These are phyloP conservation scores for Starmerella bombi DNA, from an alignment of 805 yeast genomes.

Conservation along the genomic window DNA sequence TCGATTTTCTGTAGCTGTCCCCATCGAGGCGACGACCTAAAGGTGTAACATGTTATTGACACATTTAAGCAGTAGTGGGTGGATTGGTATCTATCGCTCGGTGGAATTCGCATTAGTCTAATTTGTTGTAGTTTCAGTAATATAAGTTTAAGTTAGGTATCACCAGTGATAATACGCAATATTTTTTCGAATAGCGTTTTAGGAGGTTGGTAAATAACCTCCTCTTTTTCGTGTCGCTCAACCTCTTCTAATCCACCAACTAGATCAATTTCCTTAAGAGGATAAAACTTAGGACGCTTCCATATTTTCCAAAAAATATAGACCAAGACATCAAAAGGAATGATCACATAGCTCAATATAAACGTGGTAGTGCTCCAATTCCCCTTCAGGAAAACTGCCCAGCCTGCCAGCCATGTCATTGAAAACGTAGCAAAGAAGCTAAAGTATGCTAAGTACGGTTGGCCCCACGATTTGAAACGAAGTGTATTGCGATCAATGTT, in stretches of 20 bases:
- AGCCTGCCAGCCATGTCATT: conserved; percentile 55
- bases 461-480: conserved; percentile 43
- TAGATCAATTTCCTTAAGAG: conserved; percentile 41
- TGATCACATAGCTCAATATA: conserved; percentile 58
- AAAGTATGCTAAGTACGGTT: conserved; percentile 44
- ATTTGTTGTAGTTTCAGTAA: not conserved
- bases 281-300: conserved; percentile 36
- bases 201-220: conserved; percentile 14
- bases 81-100: too few species aligned
- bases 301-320: conserved; percentile 40
- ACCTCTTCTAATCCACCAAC: conserved; percentile 42
- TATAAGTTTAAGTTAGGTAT: conserved; percentile 3
- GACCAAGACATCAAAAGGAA: conserved; percentile 42
- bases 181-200: conserved; percentile 48
- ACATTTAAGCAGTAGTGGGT: too few species aligned
- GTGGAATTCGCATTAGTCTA: too few species aligned
- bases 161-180: conserved; percentile 16
- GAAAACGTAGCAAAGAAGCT: conserved; percentile 36
- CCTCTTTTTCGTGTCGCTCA: conserved; percentile 39
- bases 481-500: conserved; percentile 35
- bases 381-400: conserved; percentile 54
- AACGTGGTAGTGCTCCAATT: conserved; percentile 50
- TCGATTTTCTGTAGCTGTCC: too few species aligned
- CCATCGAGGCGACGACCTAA: too few species aligned
- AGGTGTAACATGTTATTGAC: too few species aligned